These are phyloP conservation scores for Fusarium sp. DNA, from an alignment of 2,329 filamentous ascomycete species.

Conservation along the genomic window DNA sequence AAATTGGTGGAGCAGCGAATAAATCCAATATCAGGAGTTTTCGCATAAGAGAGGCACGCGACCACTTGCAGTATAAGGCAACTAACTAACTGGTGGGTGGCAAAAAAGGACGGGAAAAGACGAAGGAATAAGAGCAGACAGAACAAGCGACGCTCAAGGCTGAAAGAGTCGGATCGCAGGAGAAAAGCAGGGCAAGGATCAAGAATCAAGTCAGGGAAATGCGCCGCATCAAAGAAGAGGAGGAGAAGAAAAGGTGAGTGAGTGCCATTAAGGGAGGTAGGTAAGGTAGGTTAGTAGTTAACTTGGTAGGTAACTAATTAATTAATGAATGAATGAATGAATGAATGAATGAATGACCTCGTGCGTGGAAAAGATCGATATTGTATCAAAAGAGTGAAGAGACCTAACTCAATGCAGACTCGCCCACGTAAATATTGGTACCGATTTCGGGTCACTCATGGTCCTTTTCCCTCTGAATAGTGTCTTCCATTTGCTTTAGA, in stretches of 20 bases:
- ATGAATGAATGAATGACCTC: slow-evolving; percentile 17
- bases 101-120: slow-evolving; percentile 12
- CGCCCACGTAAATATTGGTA: slow-evolving; percentile 23
- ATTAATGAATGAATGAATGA: background rate
- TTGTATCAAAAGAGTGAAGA: slow-evolving; percentile 1
- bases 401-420: slow-evolving; percentile 31
- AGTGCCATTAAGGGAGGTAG: background rate
- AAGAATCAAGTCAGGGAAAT: slow-evolving; percentile 24
- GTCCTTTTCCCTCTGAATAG: slow-evolving; percentile 5
- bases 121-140: background rate
- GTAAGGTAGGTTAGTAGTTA: background rate
- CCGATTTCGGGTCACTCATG: slow-evolving; percentile 18
- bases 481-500: background rate
- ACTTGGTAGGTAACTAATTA: background rate
- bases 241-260: background rate
- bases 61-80: slow-evolving; percentile 31
- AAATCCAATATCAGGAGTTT: slow-evolving; percentile 9
- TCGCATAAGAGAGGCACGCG: slow-evolving; percentile 33
- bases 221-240: slow-evolving; percentile 10
- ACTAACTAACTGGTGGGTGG: background rate
- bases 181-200: background rate
- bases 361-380: slow-evolving; percentile 25
- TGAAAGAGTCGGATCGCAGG: background rate
- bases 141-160: slow-evolving; percentile 2
- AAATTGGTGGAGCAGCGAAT: slow-evolving; percentile 10